phyloP scores from a whole-genome alignment of 768 basidiomycete genomes.

The Rhodotorula diobovata region DNA sequence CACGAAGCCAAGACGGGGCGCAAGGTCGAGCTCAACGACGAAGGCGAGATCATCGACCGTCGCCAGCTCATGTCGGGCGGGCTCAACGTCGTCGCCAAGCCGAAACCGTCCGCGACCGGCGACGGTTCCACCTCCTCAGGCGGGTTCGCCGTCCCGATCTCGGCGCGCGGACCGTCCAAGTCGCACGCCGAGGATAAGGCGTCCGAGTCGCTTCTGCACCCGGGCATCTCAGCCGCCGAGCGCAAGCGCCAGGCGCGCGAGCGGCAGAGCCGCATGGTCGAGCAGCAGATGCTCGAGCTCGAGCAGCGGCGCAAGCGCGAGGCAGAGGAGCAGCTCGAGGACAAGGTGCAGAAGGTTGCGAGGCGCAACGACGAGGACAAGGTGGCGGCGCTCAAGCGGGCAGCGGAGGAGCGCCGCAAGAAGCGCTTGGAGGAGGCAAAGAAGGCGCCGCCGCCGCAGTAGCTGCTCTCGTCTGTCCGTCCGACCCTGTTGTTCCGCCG shows the following conservation, averaged over 20 bases:
- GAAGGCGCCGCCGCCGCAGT: neutral
- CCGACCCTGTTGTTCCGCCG: neutral
- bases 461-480: neutral
- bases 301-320: conserved; percentile 58
- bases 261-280: conserved; percentile 71
- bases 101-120: conserved; percentile 61
- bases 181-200: conserved; percentile 15
- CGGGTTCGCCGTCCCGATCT: conserved; percentile 44
- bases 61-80: conserved; percentile 86
- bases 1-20: conserved; percentile 70
- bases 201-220: conserved; percentile 1
- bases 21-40: conserved; percentile 89
- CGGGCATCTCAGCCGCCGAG: conserved; percentile 23
- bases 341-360: conserved; percentile 54
- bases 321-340: conserved; percentile 59
- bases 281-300: conserved; percentile 72
- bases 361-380: conserved; percentile 72
- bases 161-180: conserved; percentile 29
- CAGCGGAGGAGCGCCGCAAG: conserved; percentile 58
- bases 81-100: conserved; percentile 71
- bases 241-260: conserved; percentile 69
- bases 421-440: conserved; percentile 32
- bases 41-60: conserved; percentile 95
- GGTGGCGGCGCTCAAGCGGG: conserved; percentile 73
- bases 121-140: conserved; percentile 43